Conservation (phyloP, 306 rosid species). For the Luffa aegyptiaca region DNA sequence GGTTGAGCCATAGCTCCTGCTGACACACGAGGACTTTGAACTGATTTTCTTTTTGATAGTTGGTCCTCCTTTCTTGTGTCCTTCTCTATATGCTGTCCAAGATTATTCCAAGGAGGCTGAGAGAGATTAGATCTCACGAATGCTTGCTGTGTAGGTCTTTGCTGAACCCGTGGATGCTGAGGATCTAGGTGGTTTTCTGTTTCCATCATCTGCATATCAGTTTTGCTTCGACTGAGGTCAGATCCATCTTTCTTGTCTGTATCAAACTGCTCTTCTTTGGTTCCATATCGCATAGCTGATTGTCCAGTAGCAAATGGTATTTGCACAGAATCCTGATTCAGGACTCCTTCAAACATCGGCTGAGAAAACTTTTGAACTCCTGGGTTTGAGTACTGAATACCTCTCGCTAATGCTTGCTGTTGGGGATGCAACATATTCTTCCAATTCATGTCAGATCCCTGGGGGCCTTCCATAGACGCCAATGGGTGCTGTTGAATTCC, state of each 20-base stretch:
- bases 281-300: constrained; percentile 43
- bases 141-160: constrained; percentile 44
- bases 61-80: constrained; percentile 81
- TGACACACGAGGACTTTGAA: constrained; percentile 82
- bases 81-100: constrained; percentile 63
- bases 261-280: constrained; percentile 86
- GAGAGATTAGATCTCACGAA: constrained; percentile 54
- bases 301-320: constrained; percentile 50
- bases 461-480: constrained; percentile 47
- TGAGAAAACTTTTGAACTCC: constrained; percentile 61
- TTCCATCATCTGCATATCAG: constrained; percentile 43
- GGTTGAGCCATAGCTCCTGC: constrained; percentile 67
- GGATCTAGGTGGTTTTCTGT: constrained; percentile 61
- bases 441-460: constrained; percentile 72
- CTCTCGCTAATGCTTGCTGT: constrained; percentile 58
- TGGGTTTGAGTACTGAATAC: constrained; percentile 43
- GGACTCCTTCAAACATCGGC: constrained; percentile 60
- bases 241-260: constrained; percentile 54
- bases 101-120: constrained; percentile 68
- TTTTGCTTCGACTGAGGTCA: constrained; percentile 50
- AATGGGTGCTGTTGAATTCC: constrained; percentile 57
- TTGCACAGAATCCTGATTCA: constrained; percentile 53
- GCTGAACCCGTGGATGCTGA: constrained; percentile 54
- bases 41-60: constrained; percentile 55
- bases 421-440: constrained; percentile 45